Evolutionary conservation across 192 early-diverging fungal species (phyloP).

Genomic region (Gamsiella multidivaricata): DNA sequence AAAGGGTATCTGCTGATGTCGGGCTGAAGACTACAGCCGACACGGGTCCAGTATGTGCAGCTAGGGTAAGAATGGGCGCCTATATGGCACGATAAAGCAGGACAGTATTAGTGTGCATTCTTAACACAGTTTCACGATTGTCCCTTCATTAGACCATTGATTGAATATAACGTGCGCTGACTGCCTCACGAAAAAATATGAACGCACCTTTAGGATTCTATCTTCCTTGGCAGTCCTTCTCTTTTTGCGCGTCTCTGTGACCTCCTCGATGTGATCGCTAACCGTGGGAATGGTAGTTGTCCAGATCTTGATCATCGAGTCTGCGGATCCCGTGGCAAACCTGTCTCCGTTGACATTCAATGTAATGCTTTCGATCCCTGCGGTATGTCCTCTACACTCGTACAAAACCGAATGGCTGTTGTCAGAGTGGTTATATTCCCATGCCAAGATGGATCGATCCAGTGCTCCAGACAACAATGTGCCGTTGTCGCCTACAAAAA

Average conservation of each 20-base stretch:
- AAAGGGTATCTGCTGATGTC: conserved; percentile 70
- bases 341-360: conserved; percentile 63
- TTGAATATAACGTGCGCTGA: too few species aligned
- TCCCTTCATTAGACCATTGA: too few species aligned
- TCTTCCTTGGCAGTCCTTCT: conserved; percentile 60
- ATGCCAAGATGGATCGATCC: conserved; percentile 75
- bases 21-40: conserved; percentile 74
- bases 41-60: conserved; percentile 84
- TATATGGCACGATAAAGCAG: conserved; percentile 4
- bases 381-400: conserved; percentile 84
- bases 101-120: background rate
- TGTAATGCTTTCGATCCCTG: conserved; percentile 79
- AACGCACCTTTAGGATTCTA: conserved; percentile 53
- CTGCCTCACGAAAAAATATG: background rate
- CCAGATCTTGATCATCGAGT: conserved; percentile 86
- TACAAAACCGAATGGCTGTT: conserved; percentile 66
- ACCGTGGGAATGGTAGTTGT: conserved; percentile 55
- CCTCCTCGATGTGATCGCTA: conserved; percentile 47
- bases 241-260: conserved; percentile 59
- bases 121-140: too few species aligned
- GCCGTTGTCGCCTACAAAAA: conserved; percentile 54
- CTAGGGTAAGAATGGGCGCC: conserved; percentile 56
- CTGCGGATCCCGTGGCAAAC: conserved; percentile 81
- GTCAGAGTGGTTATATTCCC: conserved; percentile 63
- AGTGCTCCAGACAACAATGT: conserved; percentile 68